Base-by-base conservation (phyloP, 306 rosid genomes). In the Vicia sativa region DNA sequence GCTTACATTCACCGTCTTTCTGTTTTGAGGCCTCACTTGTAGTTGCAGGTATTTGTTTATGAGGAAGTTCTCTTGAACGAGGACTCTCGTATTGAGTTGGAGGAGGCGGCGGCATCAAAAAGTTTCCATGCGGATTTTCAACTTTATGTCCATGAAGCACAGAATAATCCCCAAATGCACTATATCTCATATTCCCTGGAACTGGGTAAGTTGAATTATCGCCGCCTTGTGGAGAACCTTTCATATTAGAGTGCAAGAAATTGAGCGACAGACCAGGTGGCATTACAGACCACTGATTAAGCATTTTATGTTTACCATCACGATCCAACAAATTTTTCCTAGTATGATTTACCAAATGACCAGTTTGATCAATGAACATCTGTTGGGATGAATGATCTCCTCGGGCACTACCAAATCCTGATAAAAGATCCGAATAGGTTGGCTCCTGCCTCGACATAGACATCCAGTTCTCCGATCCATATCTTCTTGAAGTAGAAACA, bases 1-100 rank as follows among this genome's bases (percentile, higher is more conserved):
- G 86, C 84, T 90, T 93, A 82, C 74, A 88, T 65, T 87, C 83
- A 31, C 87, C 80, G 61, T 88, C 97, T 71, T 83, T 88, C 7
- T 84, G 79, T 67, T 83, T 86, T 10, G 72, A 61, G 57, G 74
- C 55, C 48, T 84, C 95, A 3, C 26, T 58, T 37, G 84, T 79
- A 34, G 66, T 87, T 14, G 45, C 68, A 10, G 62, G 13, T 8
- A 65, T 21, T 42, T 83, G 72, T 49, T 78, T 83, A n/a, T 74
- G 64, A 69, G 78, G 54, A 64, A 48, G 43, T 46, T 85, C 95
- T 52, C 82, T 78, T 57, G 83, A 76, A 68, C 61, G 82, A 37
- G 76, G 74, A 73, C 84, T 82, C 18, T 83, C 96, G 25, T 77
- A 81, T 53, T 75, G 87, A 34, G 82, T 65, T 41, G 80, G 45